Conservation (phyloP, 331 rosid genomes). For the Malus hybrid region DNA sequence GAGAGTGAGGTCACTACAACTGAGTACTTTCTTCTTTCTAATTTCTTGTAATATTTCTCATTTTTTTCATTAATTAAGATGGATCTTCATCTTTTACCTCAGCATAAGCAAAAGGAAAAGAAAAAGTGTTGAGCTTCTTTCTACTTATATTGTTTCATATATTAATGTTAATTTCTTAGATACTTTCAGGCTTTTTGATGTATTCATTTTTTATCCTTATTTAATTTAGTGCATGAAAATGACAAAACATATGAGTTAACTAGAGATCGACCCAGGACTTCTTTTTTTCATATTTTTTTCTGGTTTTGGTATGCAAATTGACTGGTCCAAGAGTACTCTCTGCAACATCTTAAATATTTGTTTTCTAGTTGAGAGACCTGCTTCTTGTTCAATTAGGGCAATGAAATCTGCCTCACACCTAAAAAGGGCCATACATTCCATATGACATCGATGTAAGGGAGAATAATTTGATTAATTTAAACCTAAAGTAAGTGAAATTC, state of each 20-base stretch:
- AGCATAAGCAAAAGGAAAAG: too few species aligned
- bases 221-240: background rate
- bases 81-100: too few species aligned
- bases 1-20: too few species aligned
- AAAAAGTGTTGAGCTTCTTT: too few species aligned
- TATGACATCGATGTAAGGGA: background rate
- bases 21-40: background rate
- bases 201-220: too few species aligned
- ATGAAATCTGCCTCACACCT: background rate
- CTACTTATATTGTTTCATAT: too few species aligned
- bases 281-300: background rate
- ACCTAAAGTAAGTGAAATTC: background rate
- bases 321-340: background rate
- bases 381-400: conserved; percentile 1
- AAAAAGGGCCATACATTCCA: background rate
- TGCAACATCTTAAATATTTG: background rate
- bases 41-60: too few species aligned
- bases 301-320: conserved; percentile 3
- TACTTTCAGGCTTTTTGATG: too few species aligned
- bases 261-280: background rate
- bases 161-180: too few species aligned
- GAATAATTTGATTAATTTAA: background rate
- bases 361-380: background rate
- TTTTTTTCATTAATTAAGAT: too few species aligned
- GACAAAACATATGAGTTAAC: background rate